Evolutionary conservation across 441 rosid genomes (phyloP).

Genomic region (Sinapis alba): DNA sequence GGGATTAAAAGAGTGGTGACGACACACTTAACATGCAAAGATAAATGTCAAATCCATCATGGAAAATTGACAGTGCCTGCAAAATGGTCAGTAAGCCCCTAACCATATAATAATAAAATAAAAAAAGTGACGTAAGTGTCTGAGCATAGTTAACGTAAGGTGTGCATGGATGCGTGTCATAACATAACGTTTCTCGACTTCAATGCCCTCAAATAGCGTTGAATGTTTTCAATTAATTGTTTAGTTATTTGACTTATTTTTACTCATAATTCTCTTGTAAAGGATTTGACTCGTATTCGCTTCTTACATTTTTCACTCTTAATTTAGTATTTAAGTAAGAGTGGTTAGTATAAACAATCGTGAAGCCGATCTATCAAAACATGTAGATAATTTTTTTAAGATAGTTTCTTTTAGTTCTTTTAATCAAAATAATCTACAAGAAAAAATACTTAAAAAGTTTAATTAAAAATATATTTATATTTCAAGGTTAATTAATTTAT

Average conservation of each 20-base stretch:
- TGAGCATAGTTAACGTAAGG: conserved; percentile 41
- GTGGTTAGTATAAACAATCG: too few species aligned
- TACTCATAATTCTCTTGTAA: neutral
- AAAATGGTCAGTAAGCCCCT: conserved; percentile 32
- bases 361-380: too few species aligned
- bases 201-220: conserved; percentile 41
- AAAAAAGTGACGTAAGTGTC: conserved; percentile 48
- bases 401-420: too few species aligned
- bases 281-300: neutral
- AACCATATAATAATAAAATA: conserved; percentile 18
- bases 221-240: neutral
- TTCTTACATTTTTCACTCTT: neutral
- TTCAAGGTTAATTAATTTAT: too few species aligned
- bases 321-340: neutral
- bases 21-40: conserved; percentile 34
- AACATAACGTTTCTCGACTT: conserved; percentile 45
- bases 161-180: conserved; percentile 63
- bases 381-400: too few species aligned
- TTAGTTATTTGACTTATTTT: neutral
- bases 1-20: conserved; percentile 8
- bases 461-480: too few species aligned
- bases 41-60: conserved; percentile 41
- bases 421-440: too few species aligned
- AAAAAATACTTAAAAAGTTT: too few species aligned
- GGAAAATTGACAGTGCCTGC: conserved; percentile 38